These are phyloP conservation scores for Rubroboletus pulcherrimus DNA, from an alignment of 768 basidiomycete species.

Conservation along the genomic window DNA sequence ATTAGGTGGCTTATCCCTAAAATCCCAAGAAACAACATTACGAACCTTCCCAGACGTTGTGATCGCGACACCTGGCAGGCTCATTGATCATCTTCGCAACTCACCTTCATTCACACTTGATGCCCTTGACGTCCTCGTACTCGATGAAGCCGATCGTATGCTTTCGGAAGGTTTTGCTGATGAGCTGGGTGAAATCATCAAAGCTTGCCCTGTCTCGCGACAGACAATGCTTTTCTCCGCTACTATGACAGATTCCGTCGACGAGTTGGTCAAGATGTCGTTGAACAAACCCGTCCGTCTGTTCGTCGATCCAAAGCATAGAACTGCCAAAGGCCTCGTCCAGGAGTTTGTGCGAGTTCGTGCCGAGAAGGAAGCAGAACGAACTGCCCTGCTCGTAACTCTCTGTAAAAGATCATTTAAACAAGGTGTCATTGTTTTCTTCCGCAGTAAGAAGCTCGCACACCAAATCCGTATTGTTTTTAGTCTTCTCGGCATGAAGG, in stretches of 20 bases:
- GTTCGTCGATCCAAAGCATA: constrained; percentile 92
- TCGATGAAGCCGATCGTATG: constrained; percentile 99
- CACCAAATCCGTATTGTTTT: constrained; percentile 97
- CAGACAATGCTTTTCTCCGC: constrained; percentile 99
- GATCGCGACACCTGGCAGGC: constrained; percentile 94
- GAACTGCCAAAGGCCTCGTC: constrained; percentile 76
- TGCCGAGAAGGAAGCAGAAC: constrained; percentile 71
- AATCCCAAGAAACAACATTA: constrained; percentile 83
- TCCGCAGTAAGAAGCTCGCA: constrained; percentile 94
- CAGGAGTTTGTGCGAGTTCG: constrained; percentile 96
- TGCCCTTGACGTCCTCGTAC: constrained; percentile 86
- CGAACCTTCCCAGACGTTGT: constrained; percentile 89
- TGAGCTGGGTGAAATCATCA: constrained; percentile 91
- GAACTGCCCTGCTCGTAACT: constrained; percentile 70
- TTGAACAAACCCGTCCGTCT: constrained; percentile 89
- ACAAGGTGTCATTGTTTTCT: constrained; percentile 83
- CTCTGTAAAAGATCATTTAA: constrained; percentile 89
- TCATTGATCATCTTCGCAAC: constrained; percentile 97
- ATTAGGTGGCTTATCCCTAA: constrained; percentile 86
- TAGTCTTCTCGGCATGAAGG: constrained; percentile 80
- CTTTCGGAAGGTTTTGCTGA: constrained; percentile 93
- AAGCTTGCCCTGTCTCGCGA: constrained; percentile 78
- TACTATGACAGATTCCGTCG: constrained; percentile 97
- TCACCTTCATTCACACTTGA: constrained; percentile 92
- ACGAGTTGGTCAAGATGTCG: constrained; percentile 89